Base-by-base conservation (phyloP, 768 basidiomycete species). In the Tricholoma bakamatsutake region DNA sequence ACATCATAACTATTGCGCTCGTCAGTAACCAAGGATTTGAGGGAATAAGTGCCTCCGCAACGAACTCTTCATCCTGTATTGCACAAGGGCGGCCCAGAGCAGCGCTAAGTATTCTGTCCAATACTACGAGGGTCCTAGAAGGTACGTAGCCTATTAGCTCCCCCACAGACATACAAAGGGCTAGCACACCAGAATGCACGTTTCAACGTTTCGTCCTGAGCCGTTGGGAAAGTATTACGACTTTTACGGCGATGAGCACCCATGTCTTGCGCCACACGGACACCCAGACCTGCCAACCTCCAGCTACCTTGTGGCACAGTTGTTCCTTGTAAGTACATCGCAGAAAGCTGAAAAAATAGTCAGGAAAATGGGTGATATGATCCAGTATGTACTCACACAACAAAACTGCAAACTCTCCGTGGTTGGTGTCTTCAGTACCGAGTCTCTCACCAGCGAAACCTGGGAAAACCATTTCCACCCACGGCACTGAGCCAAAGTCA, bases 41-140 rank as follows among this genome's bases (percentile, higher is more conserved):
- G 18, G 0, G 2, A 52, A n/a, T 9, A 9, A 8, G 13, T 12
- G 5, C 15, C 30, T 67, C 30, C 56, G n/a, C 34, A 27, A 71
- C 85, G 52, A 61, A 85, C 84, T 90, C 89, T 69, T 89, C 88
- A 59, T 93, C 90, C 50, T 88, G 86, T 9, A 93, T 81, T 2
- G 85, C 83, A 62, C 85, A 82, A 1, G 89, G 87, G 17, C 91
- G 74, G 9, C 91, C 91, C 5, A 88, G 74, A 0, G 77, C 74
- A 0, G 77, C 69, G 45, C 81, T 80, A 54, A 78, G 67, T 33
- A 71, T 57, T 57, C 83, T 67, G 60, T 87, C 84, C 63, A 84
- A 72, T 35, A 67, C 74, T 2, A 82, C 70, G 2, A 84, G 70
- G 0, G 80, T 76, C 82, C 83, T 84, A 12, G 4, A 54, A 6